Percentiles rank a stretch among this genome's conserved stretches.
phyloP scores from a whole-genome alignment of 441 rosid genomes.

The Populus hybrid region DNA sequence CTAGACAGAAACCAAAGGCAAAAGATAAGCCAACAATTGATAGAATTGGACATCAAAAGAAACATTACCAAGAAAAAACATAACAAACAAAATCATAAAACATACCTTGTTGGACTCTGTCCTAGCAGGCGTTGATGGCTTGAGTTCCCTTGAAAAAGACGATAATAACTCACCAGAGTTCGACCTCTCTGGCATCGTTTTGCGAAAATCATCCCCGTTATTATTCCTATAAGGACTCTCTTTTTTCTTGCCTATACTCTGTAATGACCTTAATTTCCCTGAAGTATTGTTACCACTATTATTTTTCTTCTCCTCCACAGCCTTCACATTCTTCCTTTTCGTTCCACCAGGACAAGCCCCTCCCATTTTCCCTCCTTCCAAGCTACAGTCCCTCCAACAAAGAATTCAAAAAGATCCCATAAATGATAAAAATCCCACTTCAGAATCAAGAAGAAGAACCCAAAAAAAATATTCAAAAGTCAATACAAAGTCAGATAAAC shows the following conservation, averaged over 20 bases:
- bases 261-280: conserved; percentile 43
- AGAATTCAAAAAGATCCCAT: neutral
- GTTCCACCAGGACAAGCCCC: conserved; percentile 62
- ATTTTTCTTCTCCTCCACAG: conserved; percentile 23
- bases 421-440: neutral
- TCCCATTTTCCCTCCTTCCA: conserved; percentile 47
- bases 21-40: conserved; percentile 1
- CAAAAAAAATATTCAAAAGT: neutral
- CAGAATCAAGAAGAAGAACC: neutral
- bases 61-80: neutral
- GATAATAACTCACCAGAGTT: conserved; percentile 33
- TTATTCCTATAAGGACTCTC: conserved; percentile 17
- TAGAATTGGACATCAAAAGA: neutral
- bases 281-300: conserved; percentile 2
- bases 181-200: conserved; percentile 25
- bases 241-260: conserved; percentile 33
- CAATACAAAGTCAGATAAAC: conserved; percentile 10
- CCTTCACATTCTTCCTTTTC: conserved; percentile 22
- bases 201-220: conserved; percentile 26
- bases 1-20: conserved; percentile 26
- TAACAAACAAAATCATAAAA: neutral
- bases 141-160: conserved; percentile 58
- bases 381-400: neutral
- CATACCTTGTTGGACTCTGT: conserved; percentile 47
- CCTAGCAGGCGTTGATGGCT: conserved; percentile 44